These are phyloP conservation scores for Agapanthus africanus DNA, from an alignment of 106 monocot genomes.

Conservation along the genomic window DNA sequence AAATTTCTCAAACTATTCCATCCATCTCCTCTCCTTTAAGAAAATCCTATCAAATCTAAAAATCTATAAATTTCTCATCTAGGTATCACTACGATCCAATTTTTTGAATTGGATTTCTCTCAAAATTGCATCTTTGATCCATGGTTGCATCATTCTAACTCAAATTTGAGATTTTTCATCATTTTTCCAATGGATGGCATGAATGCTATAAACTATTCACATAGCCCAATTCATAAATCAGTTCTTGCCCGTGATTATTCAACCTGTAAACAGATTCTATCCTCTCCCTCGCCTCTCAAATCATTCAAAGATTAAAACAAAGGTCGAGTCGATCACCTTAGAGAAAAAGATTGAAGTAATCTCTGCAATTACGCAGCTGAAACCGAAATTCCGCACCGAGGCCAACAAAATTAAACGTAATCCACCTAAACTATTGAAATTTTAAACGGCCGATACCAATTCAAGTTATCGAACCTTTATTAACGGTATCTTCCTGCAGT, in stretches of 20 bases:
- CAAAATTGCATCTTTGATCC: constrained; percentile 13
- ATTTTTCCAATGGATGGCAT: constrained; percentile 31
- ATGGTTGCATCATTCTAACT: not conserved
- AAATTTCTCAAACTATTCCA: constrained; percentile 2
- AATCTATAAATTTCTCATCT: no score
- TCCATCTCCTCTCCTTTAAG: not conserved
- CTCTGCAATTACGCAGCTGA: constrained; percentile 46
- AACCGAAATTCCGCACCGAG: no score
- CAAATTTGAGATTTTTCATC: no score
- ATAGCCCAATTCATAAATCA: constrained; percentile 76
- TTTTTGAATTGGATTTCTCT: constrained; percentile 15
- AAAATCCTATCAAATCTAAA: not conserved
- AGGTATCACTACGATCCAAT: constrained; percentile 8
- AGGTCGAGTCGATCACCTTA: constrained; percentile 52
- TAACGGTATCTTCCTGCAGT: no score
- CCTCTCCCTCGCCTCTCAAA: constrained; percentile 44
- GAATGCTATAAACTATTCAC: constrained; percentile 48
- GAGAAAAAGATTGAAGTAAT: constrained; percentile 62
- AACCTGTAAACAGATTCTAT: constrained; percentile 26
- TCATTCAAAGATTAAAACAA: constrained; percentile 48
- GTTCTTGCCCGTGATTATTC: constrained; percentile 50
- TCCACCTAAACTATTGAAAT: no score
- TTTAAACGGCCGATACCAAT: no score
- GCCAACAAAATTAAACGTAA: no score
- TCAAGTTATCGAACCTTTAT: no score